Evolutionary conservation across 345 rosid genomes (phyloP), one percentile per base, ranked within the genome.

Genomic region (Lepidium sativum): DNA sequence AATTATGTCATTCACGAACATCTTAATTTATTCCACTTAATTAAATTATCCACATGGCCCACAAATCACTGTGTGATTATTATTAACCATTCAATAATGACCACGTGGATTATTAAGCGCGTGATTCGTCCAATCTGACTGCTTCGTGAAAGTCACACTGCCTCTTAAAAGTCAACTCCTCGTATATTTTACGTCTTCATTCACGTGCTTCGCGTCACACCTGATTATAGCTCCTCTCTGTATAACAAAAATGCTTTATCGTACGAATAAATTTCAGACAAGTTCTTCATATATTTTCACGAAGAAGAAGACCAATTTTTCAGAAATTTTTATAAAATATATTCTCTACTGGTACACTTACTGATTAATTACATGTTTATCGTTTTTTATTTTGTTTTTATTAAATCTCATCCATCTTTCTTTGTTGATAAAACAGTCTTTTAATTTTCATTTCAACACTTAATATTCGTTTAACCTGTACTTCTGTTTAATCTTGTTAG

Each of bases 111-210:
- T 14, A 2, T 8, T 1, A 13, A 49, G 38, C 62, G 39, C 60
- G 68, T 49, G 68, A 13, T 33, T 37, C 11, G n/a, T 42, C 61
- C 65, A 32, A 27, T 33, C n/a, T n/a, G n/a, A n/a, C n/a, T n/a
- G n/a, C n/a, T n/a, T n/a, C n/a, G n/a, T n/a, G n/a, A n/a, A n/a
- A n/a, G n/a, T n/a, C 51, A 60, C 29, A 27, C 60, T 68, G 37
- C 60, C 0, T 52, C 40, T 41, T 5, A 25, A 70, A 62, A 54
- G 75, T 70, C 75, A 70, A 70, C 62, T 34, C 47, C 2, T 42
- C 2, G 29, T 25, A 25, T 25, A 21, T 27, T 8, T 11, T 10
- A 17, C n/a, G 34, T 14, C 53, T 15, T 2, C 29, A 16, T 14
- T 61, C 63, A 63, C 63, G 29, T 70, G 63, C 1, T 0, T 9